These are phyloP conservation scores for Laetiporus sulphureus DNA, from an alignment of 1,284 basidiomycete genomes.

Conservation along the genomic window DNA sequence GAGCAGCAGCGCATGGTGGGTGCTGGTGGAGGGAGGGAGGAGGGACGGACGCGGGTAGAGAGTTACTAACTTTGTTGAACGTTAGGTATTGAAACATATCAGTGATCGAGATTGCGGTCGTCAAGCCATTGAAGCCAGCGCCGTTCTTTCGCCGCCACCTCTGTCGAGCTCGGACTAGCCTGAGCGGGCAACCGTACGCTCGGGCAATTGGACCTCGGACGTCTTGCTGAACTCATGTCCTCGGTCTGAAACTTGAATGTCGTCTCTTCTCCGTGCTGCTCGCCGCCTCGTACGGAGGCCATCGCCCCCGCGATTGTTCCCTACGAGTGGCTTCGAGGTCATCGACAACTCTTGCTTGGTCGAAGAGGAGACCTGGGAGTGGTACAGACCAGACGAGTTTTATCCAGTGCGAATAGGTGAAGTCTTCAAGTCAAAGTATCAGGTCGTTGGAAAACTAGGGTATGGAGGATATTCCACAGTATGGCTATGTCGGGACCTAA, in stretches of 20 bases:
- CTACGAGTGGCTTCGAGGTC: slow-evolving; percentile 3
- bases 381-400: slow-evolving; percentile 6
- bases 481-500: slow-evolving; percentile 22
- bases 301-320: slow-evolving; percentile 1
- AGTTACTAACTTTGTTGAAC: too few relatives aligned
- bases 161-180: background rate
- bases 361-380: slow-evolving; percentile 6
- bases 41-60: slow-evolving; percentile 10
- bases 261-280: slow-evolving; percentile 4
- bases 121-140: too few relatives aligned
- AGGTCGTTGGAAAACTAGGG: slow-evolving; percentile 24
- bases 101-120: too few relatives aligned
- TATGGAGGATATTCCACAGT: slow-evolving; percentile 22
- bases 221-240: slow-evolving; percentile 1
- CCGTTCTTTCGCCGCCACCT: background rate
- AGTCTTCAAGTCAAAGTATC: slow-evolving; percentile 17
- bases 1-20: slow-evolving; percentile 24
- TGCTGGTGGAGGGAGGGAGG: slow-evolving; percentile 9
- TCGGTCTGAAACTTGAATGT: background rate
- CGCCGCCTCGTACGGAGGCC: slow-evolving; percentile 1
- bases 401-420: slow-evolving; percentile 14
- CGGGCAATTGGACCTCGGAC: slow-evolving; percentile 1
- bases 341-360: slow-evolving; percentile 3
- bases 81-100: too few relatives aligned
- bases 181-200: slow-evolving; percentile 1